Conservation (phyloP, 495 filamentous ascomycete species). For the Pseudotulostoma volvatum region DNA sequence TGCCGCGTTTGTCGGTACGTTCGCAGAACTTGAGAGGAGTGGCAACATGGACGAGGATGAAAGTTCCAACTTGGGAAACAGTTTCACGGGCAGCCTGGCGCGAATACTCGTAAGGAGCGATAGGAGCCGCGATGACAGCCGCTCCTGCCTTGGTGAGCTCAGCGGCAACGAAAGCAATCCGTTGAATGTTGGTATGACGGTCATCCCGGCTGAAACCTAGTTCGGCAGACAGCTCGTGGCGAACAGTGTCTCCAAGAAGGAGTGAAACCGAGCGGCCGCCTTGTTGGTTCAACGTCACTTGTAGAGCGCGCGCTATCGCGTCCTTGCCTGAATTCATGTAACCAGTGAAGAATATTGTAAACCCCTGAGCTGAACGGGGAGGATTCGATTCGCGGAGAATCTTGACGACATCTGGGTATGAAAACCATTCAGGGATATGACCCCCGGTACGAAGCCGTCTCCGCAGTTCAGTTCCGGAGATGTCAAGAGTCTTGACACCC, state of each 20-base stretch:
- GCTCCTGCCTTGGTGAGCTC: slow-evolving; percentile 87
- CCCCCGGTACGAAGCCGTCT: slow-evolving; percentile 72
- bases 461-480: slow-evolving; percentile 91
- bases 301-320: slow-evolving; percentile 82
- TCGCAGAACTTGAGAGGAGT: slow-evolving; percentile 86
- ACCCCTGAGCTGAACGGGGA: slow-evolving; percentile 73
- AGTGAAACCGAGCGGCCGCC: slow-evolving; percentile 87
- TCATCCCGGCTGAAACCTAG: slow-evolving; percentile 89
- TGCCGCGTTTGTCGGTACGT: slow-evolving; percentile 84
- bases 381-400: slow-evolving; percentile 92
- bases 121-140: slow-evolving; percentile 94
- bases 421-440: slow-evolving; percentile 98
- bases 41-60: slow-evolving; percentile 89
- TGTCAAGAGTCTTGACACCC: slow-evolving; percentile 83
- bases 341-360: slow-evolving; percentile 95
- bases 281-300: slow-evolving; percentile 97
- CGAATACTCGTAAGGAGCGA: slow-evolving; percentile 76
- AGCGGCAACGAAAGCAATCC: slow-evolving; percentile 89
- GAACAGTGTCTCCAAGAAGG: slow-evolving; percentile 87
- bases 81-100: slow-evolving; percentile 62
- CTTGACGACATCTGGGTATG: slow-evolving; percentile 94
- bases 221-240: slow-evolving; percentile 81
- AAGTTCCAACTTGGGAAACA: slow-evolving; percentile 72
- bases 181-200: slow-evolving; percentile 86
- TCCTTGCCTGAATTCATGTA: slow-evolving; percentile 96